phyloP scores from a whole-genome alignment of 805 yeast species.

The Zygosaccharomyces lentus region DNA sequence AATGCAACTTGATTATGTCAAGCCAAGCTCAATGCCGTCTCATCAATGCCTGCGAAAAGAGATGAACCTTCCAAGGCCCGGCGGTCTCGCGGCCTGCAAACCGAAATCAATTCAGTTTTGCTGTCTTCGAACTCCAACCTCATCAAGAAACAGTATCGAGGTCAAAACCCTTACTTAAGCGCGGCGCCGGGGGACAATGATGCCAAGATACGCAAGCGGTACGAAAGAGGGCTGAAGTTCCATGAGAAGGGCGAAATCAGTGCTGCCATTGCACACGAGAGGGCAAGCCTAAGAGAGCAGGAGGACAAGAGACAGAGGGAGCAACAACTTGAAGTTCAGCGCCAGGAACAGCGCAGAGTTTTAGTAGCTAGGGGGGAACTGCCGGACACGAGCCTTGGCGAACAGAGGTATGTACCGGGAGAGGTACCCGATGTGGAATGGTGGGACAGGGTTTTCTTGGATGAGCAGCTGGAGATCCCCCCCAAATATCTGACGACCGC shows the following conservation, averaged over 20 bases:
- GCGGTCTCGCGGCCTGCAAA: conserved; percentile 24
- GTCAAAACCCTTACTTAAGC: conserved; percentile 32
- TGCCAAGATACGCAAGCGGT: conserved; percentile 12
- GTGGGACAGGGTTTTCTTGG: conserved; percentile 76
- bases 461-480: conserved; percentile 32
- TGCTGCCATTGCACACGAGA: conserved; percentile 14
- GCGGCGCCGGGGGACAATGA: conserved; percentile 3
- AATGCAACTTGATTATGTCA: background rate
- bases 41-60: background rate
- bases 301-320: conserved; percentile 8
- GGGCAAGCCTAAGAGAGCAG: conserved; percentile 9
- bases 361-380: conserved; percentile 40
- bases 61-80: background rate
- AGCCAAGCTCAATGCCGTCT: background rate
- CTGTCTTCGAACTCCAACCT: conserved; percentile 30
- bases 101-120: conserved; percentile 31
- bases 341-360: conserved; percentile 6
- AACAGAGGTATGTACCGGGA: conserved; percentile 45
- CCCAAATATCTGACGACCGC: conserved; percentile 36
- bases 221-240: conserved; percentile 34
- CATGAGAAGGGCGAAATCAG: conserved; percentile 52
- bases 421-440: conserved; percentile 71
- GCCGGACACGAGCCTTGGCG: conserved; percentile 53
- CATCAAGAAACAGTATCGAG: conserved; percentile 20
- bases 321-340: conserved; percentile 37